Conservation (phyloP, 768 basidiomycete genomes). For the Lentinula aciculospora region DNA sequence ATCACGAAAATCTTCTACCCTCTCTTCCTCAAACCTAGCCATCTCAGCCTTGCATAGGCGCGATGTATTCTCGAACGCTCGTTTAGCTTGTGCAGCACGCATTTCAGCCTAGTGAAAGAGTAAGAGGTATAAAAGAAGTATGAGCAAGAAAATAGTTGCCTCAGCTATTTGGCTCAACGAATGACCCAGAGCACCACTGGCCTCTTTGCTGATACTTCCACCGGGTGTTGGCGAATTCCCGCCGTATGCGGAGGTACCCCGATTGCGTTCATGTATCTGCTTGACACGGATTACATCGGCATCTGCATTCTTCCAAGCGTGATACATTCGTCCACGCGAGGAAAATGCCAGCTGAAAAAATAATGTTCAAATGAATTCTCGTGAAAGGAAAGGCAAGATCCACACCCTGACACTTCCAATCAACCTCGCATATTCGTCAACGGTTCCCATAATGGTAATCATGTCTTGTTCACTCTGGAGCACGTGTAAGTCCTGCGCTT, state of each 20-base stretch:
- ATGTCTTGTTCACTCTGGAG: slow-evolving; percentile 81
- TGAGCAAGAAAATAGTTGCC: slow-evolving; percentile 32
- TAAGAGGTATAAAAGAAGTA: neutral
- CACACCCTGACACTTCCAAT: slow-evolving; percentile 78
- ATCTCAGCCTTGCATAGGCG: slow-evolving; percentile 87
- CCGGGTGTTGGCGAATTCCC: slow-evolving; percentile 57
- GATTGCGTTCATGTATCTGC: slow-evolving; percentile 74
- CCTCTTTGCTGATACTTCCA: neutral
- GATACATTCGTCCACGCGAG: slow-evolving; percentile 79
- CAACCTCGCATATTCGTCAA: slow-evolving; percentile 91
- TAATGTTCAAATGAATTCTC: neutral
- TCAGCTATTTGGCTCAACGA: slow-evolving; percentile 81
- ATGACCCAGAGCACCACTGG: slow-evolving; percentile 35
- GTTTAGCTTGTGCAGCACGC: slow-evolving; percentile 73
- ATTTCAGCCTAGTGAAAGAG: slow-evolving; percentile 66
- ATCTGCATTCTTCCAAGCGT: slow-evolving; percentile 78
- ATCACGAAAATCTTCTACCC: slow-evolving; percentile 89
- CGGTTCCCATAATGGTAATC: slow-evolving; percentile 73
- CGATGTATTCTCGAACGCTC: slow-evolving; percentile 86
- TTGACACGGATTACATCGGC: slow-evolving; percentile 67
- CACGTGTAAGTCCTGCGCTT: slow-evolving; percentile 68
- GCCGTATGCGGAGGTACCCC: slow-evolving; percentile 53
- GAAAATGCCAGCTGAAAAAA: slow-evolving; percentile 71
- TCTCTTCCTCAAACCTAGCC: slow-evolving; percentile 86
- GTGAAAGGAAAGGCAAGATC: neutral